Base-by-base conservation (phyloP, 345 rosid genomes). In the Hirschfeldia incana region DNA sequence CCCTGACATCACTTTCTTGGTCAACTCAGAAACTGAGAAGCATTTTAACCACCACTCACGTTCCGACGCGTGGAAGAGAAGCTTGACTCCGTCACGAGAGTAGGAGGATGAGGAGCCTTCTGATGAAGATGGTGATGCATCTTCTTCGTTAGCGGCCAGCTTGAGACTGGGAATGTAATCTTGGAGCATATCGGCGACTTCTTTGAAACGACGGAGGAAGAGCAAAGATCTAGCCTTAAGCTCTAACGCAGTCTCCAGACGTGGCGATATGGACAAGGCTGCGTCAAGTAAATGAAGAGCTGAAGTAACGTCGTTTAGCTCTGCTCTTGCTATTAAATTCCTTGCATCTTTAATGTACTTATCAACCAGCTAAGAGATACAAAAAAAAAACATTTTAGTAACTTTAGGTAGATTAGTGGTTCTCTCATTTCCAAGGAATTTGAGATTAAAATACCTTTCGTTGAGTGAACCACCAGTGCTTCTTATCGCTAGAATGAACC, bases 391-490 rank as follows among this genome's bases (percentile, higher is more conserved):
- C 37, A 34, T 34, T 34, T 11, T 4, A 57, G 64, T 8, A 64
- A 11, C 37, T 36, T 51, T 32, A 61, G 36, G 53, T 37, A 5
- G 5, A 75, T 33, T 21, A 26, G 26, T 58, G 6, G 37, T 34
- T 5, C 36, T 34, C 6, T 42, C 34, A 9, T 37, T 13, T 46
- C 37, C 37, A 46, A 37, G 29, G 42, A 3, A 0, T 2, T 55
- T 2, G 26, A 8, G 2, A 28, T 1, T 62, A 8, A 13, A 7
- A 55, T 71, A 90, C 98, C 97, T 89, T 94, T 67, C 95, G 77
- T 72, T 91, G 90, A 80, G 83, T 90, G 76, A 92, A 91, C 98
- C 98, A 94, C 97, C 97, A 92, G 76, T 87, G 94, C 69, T 87
- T 91, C 86, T 83, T 92, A 17, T 91, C 92, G 16, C 70, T 77